Evolutionary conservation across 176 grass and related monocot species (phyloP).

Genomic region (Rhynchospora pubera): DNA sequence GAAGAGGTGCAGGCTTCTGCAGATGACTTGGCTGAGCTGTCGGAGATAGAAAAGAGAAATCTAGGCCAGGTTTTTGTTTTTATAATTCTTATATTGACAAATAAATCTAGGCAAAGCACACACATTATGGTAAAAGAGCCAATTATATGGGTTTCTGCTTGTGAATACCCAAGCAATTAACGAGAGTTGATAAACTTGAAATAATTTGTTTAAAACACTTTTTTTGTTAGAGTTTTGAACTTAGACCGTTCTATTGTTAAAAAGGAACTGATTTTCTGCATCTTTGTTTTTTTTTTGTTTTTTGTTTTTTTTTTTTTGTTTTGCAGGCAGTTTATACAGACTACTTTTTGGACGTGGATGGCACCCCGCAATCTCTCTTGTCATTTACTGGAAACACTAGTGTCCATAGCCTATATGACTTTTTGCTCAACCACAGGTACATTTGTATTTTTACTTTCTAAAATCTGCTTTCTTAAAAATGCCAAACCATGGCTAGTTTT

Average conservation of each 20-base stretch:
- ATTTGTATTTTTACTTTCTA: background rate
- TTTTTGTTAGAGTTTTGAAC: background rate
- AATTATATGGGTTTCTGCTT: too few species aligned
- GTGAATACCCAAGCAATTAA: too few species aligned
- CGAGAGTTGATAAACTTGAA: too few species aligned
- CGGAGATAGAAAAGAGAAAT: too few species aligned
- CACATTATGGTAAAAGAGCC: too few species aligned
- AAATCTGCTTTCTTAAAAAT: background rate
- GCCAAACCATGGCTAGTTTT: background rate
- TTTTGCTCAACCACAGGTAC: slow-evolving; percentile 90
- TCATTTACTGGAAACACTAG: slow-evolving; percentile 54
- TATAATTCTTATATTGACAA: too few species aligned
- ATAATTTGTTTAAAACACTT: too few species aligned
- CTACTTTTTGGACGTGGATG: slow-evolving; percentile 63
- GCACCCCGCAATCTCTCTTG: slow-evolving; percentile 73
- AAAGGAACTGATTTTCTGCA: background rate
- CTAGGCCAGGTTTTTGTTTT: too few species aligned
- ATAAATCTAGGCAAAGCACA: too few species aligned
- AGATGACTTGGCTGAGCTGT: too few species aligned
- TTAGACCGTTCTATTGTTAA: background rate
- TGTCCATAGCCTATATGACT: slow-evolving; percentile 80
- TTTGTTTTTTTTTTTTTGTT: background rate
- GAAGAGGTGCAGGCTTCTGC: too few species aligned
- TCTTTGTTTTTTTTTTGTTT: background rate
- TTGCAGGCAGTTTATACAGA: slow-evolving; percentile 64